Base-by-base conservation (phyloP, 768 basidiomycete species). In the Suillus variegatus region DNA sequence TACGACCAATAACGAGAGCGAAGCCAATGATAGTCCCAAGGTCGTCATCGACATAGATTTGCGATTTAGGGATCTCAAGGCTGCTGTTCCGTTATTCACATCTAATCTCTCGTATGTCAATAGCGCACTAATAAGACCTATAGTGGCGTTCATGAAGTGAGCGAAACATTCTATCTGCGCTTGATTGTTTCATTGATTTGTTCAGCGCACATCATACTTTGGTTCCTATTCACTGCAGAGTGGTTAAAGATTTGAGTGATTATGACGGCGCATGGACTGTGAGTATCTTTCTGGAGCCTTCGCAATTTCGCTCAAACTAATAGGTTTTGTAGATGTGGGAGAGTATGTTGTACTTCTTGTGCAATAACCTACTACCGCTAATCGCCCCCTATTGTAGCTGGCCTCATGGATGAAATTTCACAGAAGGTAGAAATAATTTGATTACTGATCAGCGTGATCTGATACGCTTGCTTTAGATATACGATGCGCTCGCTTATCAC, bases 251-350 rank as follows among this genome's bases (percentile, higher is more conserved):
- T 65, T 77, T 97, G 65, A 81, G 77, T 62, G 94, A 97, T 66
- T 99, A 98, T 74, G 94, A 99, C 76, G 97, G 97, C 6, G 87
- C 94, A 25, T 99, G 95, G 96, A 99, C 94, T 63, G 93, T 95
- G 74, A 74, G 91, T 84, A 8, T 38, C 25, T 14, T 52, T 43
- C 18, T 10, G 36, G 16, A 25, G 25, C 58, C 63, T 25, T 64
- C 47, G 62, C 35, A 63, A 58, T 41, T 65, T 57, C 38, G 58
- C 52, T 66, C 40, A 67, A 64, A 51, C 65, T 75, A 40, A 71
- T 22, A 25, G 52, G 65, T 63, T 18, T 46, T 49, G 28, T 68
- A 95, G 94, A 90, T 95, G 85, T 96, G 95, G 91, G 94, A 96
- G 82, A 93, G 93, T 95, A 78, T 77, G 91, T 69, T 54, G 20